phyloP scores from a whole-genome alignment of 768 basidiomycete species.

The Inosperma sp. region DNA sequence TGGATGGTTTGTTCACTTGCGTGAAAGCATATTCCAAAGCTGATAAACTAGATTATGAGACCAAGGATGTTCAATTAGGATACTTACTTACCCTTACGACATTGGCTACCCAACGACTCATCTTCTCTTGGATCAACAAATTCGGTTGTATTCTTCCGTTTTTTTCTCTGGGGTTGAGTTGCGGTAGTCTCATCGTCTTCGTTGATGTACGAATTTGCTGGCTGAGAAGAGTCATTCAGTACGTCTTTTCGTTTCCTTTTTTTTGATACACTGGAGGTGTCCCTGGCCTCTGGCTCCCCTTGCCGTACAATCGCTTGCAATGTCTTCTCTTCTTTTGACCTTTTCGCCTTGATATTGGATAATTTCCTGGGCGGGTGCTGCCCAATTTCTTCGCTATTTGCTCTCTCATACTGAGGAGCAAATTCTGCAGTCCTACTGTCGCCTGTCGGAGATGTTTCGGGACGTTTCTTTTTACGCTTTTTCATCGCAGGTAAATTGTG shows the following conservation, averaged over 20 bases:
- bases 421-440: no score
- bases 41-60: slow-evolving; percentile 15
- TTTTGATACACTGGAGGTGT: slow-evolving; percentile 9
- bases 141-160: slow-evolving; percentile 41
- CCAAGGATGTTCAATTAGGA: background rate
- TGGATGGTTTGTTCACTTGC: slow-evolving; percentile 43
- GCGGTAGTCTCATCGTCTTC: background rate
- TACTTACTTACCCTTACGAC: slow-evolving; percentile 36
- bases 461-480: no score
- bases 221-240: background rate
- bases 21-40: slow-evolving; percentile 51
- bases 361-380: no score
- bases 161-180: slow-evolving; percentile 26
- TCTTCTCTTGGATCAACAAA: slow-evolving; percentile 42
- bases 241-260: slow-evolving; percentile 10
- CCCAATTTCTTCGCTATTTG: no score
- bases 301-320: slow-evolving; percentile 20
- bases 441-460: no score
- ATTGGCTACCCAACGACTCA: slow-evolving; percentile 32
- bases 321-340: no score
- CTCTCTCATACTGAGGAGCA: no score
- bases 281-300: slow-evolving; percentile 3
- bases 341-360: no score
- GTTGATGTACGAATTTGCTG: background rate
- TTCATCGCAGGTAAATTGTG: no score